Evolutionary conservation across 345 rosid species (phyloP), one percentile per base, ranked within the genome.

Genomic region (Microthlaspi erraticum): DNA sequence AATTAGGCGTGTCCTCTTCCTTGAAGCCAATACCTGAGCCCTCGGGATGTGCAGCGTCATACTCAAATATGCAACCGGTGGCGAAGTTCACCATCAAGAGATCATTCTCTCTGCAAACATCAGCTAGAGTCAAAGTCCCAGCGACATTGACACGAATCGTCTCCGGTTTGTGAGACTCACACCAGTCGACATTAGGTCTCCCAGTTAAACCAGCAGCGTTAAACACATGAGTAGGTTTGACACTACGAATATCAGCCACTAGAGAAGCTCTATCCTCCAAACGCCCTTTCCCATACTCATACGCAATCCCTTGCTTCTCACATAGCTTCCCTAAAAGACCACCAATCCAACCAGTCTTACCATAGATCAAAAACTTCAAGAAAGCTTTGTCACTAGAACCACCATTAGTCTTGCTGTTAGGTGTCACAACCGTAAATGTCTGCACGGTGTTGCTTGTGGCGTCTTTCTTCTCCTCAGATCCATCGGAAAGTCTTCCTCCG

Each of bases 131-230:
- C 73, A 83, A 67, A 7, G 90, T 74, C 2, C 90, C 90, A 26
- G 74, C 74, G 0, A 83, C 86, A 67, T 83, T 82, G 11, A 79
- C 74, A 77, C 82, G 78, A 17, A 79, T 72, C 2, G 90, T 86
- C 61, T 83, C 87, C 0, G 76, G 72, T 59, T 74, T 81, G 71
- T 83, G 89, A 49, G 86, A 78, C 60, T 83, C 87, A 59, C 90
- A 83, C 87, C 87, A 83, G 39, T 86, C 86, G 1, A 83, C 87
- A 8, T 86, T 83, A 9, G 90, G 87, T 65, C 90, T 82, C 5
- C 87, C 87, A 3, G 86, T 86, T 39, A 86, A 74, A 54, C 90
- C 90, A 70, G 85, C 86, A 36, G 85, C 86, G 31, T 80, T 86
- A 31, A 82, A 86, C 31, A 86, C 88, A 83, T 83, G 87, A 7